A percentile compares a stretch with the other conserved stretches of the same genome.
Evolutionary conservation across 2,329 filamentous ascomycete genomes (phyloP).

Genomic region (Pestalotiopsis sp.): DNA sequence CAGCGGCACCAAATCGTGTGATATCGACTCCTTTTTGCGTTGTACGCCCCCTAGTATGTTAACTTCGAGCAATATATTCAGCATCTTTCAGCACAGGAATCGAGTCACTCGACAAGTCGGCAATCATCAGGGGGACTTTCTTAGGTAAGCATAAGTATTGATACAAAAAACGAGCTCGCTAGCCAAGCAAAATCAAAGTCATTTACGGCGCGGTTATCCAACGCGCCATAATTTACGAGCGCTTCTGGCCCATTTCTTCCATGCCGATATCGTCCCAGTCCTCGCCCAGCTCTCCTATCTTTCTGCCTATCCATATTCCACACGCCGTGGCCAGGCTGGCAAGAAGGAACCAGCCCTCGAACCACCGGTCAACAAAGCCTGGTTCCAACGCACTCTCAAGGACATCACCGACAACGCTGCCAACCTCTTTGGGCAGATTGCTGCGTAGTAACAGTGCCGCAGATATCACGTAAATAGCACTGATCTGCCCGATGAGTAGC

Average conservation of each 20-base stretch:
- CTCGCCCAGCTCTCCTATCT: slow-evolving; percentile 54
- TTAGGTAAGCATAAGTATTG: not conserved
- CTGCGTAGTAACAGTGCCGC: slow-evolving; percentile 76
- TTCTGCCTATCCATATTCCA: slow-evolving; percentile 74
- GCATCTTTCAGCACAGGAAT: no score
- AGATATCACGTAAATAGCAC: slow-evolving; percentile 83
- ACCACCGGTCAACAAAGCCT: slow-evolving; percentile 78
- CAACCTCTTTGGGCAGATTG: slow-evolving; percentile 76
- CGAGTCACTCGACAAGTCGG: no score
- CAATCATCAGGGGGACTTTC: no score
- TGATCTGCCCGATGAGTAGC: slow-evolving; percentile 77
- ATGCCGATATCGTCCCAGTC: slow-evolving; percentile 62
- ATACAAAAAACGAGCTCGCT: not conserved
- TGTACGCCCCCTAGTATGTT: no score
- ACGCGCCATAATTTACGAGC: slow-evolving; percentile 43
- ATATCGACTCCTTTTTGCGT: no score
- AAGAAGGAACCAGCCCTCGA: slow-evolving; percentile 81
- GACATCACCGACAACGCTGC: slow-evolving; percentile 75
- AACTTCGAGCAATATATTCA: no score
- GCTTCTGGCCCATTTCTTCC: slow-evolving; percentile 74
- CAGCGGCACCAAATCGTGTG: no score
- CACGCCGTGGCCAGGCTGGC: slow-evolving; percentile 66
- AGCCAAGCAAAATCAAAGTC: not conserved
- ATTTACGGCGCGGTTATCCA: not conserved
- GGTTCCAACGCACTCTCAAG: slow-evolving; percentile 75